A percentile compares a stretch with the other conserved stretches of the same genome.
Evolutionary conservation across 176 grass and related monocot genomes (phyloP).

Genomic region (Oryza meyeriana): DNA sequence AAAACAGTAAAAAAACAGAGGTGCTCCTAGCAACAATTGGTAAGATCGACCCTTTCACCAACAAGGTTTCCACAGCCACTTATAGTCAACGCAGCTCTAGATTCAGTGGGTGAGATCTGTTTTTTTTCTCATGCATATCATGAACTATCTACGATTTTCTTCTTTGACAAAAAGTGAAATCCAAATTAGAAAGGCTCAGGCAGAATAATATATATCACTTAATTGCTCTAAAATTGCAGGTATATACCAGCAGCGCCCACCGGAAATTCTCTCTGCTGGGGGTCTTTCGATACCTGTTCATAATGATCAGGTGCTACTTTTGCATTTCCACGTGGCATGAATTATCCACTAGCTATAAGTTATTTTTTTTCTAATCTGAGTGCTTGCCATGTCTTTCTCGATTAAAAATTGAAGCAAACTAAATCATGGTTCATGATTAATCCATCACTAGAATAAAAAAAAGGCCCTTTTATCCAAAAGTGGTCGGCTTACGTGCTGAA

Average conservation of each 20-base stretch:
- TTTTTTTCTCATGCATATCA: not conserved
- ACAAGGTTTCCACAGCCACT: not conserved
- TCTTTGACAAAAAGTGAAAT: not conserved
- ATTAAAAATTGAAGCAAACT: not conserved
- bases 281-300: too few relatives aligned
- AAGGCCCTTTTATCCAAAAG: not conserved
- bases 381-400: not conserved
- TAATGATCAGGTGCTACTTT: not conserved
- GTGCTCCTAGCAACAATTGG: too few relatives aligned
- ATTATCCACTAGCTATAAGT: not conserved
- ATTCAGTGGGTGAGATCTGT: not conserved
- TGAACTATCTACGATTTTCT: not conserved
- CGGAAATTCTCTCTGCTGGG: not conserved
- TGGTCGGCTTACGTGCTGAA: not conserved
- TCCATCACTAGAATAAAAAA: not conserved
- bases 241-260: not conserved
- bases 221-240: not conserved
- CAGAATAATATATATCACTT: not conserved
- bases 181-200: not conserved
- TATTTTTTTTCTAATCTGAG: not conserved
- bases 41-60: not conserved
- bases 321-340: not conserved
- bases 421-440: not conserved
- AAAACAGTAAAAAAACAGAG: too few relatives aligned
- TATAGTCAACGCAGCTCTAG: not conserved